A percentile compares a stretch with the other conserved stretches of the same genome.
phyloP scores from a whole-genome alignment of 345 rosid species.

The Crucihimalaya himalaica region DNA sequence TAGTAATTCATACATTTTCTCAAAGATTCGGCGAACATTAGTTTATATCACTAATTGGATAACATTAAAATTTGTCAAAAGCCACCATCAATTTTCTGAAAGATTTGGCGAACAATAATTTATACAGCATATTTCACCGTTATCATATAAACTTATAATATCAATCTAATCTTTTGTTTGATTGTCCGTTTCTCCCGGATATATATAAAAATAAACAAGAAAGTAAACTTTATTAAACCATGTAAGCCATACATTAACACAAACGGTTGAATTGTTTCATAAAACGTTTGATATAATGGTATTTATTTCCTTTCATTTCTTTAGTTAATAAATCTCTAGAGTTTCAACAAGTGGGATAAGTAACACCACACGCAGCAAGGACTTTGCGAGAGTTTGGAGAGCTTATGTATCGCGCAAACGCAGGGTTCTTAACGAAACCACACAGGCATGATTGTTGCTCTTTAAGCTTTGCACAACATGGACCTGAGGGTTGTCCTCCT shows the following conservation, averaged over 20 bases:
- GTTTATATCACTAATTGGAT: too few species aligned
- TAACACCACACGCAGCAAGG: constrained; percentile 47
- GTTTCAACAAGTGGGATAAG: constrained; percentile 54
- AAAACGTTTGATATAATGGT: not conserved
- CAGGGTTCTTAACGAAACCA: constrained; percentile 54
- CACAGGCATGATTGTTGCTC: constrained; percentile 73
- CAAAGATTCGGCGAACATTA: too few species aligned
- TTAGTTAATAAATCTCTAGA: constrained; percentile 13
- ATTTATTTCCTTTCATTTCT: constrained; percentile 21
- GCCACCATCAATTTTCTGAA: too few species aligned
- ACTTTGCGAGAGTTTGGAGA: constrained; percentile 55
- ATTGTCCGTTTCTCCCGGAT: not conserved
- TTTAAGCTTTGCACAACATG: constrained; percentile 60
- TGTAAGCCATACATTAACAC: constrained; percentile 21
- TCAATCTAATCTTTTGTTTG: not conserved
- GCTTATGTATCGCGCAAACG: constrained; percentile 43
- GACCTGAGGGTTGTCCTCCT: constrained; percentile 42
- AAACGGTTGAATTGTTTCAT: constrained; percentile 13
- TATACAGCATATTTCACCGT: too few species aligned
- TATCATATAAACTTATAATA: too few species aligned
- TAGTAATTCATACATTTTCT: too few species aligned
- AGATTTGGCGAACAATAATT: too few species aligned
- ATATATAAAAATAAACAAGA: not conserved
- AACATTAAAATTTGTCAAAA: too few species aligned
- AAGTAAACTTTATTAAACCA: constrained; percentile 21